Base-by-base conservation (phyloP, 257 asterid genomes). In the Catharanthus roseus region DNA sequence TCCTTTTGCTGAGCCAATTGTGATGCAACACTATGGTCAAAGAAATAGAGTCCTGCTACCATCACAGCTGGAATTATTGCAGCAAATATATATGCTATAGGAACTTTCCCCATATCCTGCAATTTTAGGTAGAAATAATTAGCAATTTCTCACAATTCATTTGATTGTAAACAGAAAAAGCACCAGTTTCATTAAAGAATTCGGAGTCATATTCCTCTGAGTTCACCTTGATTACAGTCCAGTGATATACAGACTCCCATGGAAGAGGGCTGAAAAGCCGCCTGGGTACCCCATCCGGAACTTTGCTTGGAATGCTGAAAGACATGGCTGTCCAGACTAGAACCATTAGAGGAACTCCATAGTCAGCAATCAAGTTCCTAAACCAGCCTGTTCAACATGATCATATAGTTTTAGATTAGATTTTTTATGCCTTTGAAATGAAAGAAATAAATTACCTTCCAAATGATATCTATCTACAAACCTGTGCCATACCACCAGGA, bases 1-100 rank as follows among this genome's bases (percentile, higher is more conserved):
- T 87, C 93, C 69, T 81, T 84, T 58, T 85, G 93, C 57, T 87
- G 90, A 6, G 89, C 93, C 71, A 87, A 1, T 13, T 87, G 90
- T 0, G 87, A 79, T 23, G 88, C 89, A 11, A 87, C 93, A 29
- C 87, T 79, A n/a, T 87, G 90, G 74, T 87, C 93, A 72, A 87
- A 87, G 64, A 87, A 87, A 36, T 87, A 87, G 0, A 87, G 85
- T 12, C 85, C 85, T 0, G 90, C 88, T 33, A 87, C 69, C 93
- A 87, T 85, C 77, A 85, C 36, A 5, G 87, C 89, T 4, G 90
- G 93, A 9, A 87, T 31, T 1, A 82, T 12, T 33, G 89, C 90
- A 2, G 86, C 85, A 53, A 81, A 79, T n/a, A 87, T 74, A 54
- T 87, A 83, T 21, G 54, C 61, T 13, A 58, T 49, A 9, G 89